A percentile compares a stretch with the other conserved stretches of the same genome.
Conservation (phyloP, 1,284 basidiomycete genomes). For the Microstroma glucosiphilum region DNA sequence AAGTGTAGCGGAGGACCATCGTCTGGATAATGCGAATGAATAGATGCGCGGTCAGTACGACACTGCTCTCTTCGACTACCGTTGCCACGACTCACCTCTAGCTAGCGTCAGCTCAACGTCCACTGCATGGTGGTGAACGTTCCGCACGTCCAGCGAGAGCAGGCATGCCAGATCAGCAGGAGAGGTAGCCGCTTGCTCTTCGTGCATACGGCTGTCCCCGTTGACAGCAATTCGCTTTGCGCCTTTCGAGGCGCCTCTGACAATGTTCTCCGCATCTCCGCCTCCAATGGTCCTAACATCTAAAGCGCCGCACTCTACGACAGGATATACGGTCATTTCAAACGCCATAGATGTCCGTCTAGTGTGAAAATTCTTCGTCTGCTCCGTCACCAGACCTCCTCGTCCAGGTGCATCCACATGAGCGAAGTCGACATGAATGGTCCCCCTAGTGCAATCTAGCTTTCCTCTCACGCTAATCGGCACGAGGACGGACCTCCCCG, state of each 20-base stretch:
- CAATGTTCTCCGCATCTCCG: constrained; percentile 20
- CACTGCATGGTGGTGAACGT: constrained; percentile 80
- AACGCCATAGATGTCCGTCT: constrained; percentile 77
- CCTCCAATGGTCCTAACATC: constrained; percentile 17
- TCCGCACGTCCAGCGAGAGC: constrained; percentile 76
- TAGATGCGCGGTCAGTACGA: background rate
- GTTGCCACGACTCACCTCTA: constrained; percentile 45
- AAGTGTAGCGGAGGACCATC: background rate
- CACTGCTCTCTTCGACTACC: background rate
- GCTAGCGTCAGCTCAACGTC: constrained; percentile 69
- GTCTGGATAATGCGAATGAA: background rate
- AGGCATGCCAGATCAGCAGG: constrained; percentile 67
- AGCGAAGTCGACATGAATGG: constrained; percentile 76
- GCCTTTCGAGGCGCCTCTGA: background rate
- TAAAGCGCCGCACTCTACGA: constrained; percentile 64
- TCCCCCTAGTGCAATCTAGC: constrained; percentile 72
- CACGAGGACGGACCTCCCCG: constrained; percentile 66
- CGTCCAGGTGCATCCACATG: constrained; percentile 56
- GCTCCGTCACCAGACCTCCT: constrained; percentile 44
- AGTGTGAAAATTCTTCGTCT: constrained; percentile 63
- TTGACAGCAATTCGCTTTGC: constrained; percentile 38
- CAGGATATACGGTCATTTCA: constrained; percentile 83
- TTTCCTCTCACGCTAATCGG: constrained; percentile 76
- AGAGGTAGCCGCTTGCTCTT: background rate
- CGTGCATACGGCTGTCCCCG: background rate